Evolutionary conservation across 176 grass and related monocot species (phyloP), one percentile per base, ranked within the genome.

Genomic region (Themeda triandra): DNA sequence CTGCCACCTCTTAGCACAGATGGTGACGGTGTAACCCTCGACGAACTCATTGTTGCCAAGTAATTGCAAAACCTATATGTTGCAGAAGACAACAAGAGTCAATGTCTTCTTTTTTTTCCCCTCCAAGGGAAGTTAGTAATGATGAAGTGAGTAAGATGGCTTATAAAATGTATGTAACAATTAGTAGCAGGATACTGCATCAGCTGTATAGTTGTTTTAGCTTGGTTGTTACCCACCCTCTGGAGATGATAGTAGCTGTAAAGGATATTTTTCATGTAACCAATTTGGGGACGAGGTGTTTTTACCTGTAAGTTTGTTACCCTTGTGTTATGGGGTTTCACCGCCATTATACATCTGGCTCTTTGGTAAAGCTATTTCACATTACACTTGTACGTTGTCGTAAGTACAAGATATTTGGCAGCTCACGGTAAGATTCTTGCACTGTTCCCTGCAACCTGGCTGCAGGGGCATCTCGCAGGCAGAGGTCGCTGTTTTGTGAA

Each of bases 41-140:
- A 94, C 14, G 94, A 94, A 54, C 92, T 97, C 63, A 97, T 97
- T 36, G 92, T 97, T 14, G 90, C 92, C 49, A 81, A 81, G 24
- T 97, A 77, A 81, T 69, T 32, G 12, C 18, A 21, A 33, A 83
- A 19, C n/a, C 1, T 63, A 25, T 42, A 46, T 76, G 35, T 46
- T 1, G 42, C 64, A 85, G 56, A 82, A 69, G 66, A 25, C 74
- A 60, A 68, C 60, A 49, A 75, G 79, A 46, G 13, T 17, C 24
- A 15, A 8, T 17, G 41, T 27, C 15, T 72, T 11, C 21, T 40
- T 13, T 79, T 63, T 39, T 54, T 64, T 21, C 39, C 19, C 15
- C 67, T 39, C 36, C 37, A 68, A 21, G 75, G 60, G 84, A 51
- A 58, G 79, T 79, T 80, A 62, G 62, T 40, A 80, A 69, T 54